Percentiles rank a stretch among this genome's conserved stretches.
phyloP scores from a whole-genome alignment of 345 rosid species.

The Heritiera fomes region DNA sequence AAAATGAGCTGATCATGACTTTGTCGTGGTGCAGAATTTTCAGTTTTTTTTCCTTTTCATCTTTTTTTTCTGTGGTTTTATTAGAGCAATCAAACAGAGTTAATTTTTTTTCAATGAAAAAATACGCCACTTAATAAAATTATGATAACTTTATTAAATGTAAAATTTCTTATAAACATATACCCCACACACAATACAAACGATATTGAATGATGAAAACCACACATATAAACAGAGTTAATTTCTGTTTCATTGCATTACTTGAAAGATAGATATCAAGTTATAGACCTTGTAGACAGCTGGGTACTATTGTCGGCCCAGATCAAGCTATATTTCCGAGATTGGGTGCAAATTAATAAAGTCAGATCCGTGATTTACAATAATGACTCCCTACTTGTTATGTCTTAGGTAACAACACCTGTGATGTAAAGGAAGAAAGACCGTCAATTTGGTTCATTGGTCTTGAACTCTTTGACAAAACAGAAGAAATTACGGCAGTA shows the following conservation, averaged over 20 bases:
- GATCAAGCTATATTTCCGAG: background rate
- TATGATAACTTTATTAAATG: too few relatives aligned
- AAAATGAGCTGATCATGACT: background rate
- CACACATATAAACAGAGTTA: background rate
- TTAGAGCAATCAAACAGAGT: background rate
- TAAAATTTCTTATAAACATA: too few relatives aligned
- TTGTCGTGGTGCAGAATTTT: background rate
- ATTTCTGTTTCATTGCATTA: background rate
- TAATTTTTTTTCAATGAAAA: background rate
- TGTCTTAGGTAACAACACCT: slow-evolving; percentile 3
- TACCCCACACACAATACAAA: too few relatives aligned
- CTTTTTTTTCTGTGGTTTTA: background rate
- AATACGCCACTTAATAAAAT: too few relatives aligned
- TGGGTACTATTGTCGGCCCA: background rate
- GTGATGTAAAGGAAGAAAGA: background rate
- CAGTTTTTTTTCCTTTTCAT: background rate
- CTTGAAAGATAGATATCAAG: background rate
- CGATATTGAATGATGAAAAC: too few relatives aligned
- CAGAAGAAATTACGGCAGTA: too few relatives aligned
- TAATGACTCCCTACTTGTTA: background rate
- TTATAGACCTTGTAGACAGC: background rate
- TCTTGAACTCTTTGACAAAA: too few relatives aligned
- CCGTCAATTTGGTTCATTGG: background rate
- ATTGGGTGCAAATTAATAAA: background rate
- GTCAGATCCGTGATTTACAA: background rate